Evolutionary conservation across 441 rosid species (phyloP).

Genomic region (Oxalis stricta): DNA sequence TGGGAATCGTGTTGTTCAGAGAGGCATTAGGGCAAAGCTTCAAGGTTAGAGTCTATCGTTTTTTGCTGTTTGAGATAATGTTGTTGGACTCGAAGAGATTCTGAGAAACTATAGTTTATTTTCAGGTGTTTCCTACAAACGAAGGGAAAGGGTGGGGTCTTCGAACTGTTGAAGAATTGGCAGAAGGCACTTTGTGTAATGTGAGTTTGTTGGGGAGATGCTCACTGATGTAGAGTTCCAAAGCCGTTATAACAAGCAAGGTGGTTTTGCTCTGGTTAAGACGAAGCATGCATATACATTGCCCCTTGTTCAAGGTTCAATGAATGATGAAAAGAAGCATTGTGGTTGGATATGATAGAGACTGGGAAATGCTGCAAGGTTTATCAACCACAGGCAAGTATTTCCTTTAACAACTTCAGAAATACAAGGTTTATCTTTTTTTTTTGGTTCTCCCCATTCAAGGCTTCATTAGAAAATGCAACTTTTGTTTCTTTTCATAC

Average conservation of each 20-base stretch:
- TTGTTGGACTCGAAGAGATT: neutral
- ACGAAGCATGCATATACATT: neutral
- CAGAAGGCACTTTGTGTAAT: slow-evolving; percentile 3
- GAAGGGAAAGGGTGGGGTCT: slow-evolving; percentile 9
- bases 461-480: neutral
- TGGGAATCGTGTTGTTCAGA: slow-evolving; percentile 13
- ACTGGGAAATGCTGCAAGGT: slow-evolving; percentile 3
- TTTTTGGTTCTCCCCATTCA: no score
- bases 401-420: no score
- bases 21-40: slow-evolving; percentile 1
- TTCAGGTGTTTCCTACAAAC: slow-evolving; percentile 7
- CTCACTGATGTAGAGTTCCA: neutral
- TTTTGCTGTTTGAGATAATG: no score
- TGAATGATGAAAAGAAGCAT: slow-evolving; percentile 7
- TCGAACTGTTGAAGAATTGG: slow-evolving; percentile 1
- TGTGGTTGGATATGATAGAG: slow-evolving; percentile 1
- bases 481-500: neutral
- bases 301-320: neutral
- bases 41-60: neutral
- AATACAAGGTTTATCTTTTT: no score
- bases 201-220: slow-evolving; percentile 7
- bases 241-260: neutral
- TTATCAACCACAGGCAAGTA: no score
- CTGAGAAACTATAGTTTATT: neutral
- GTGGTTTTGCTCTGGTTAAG: no score